A percentile compares a stretch with the other conserved stretches of the same genome.
phyloP scores from a whole-genome alignment of 129 eudicot species.

The Arctium lappa region DNA sequence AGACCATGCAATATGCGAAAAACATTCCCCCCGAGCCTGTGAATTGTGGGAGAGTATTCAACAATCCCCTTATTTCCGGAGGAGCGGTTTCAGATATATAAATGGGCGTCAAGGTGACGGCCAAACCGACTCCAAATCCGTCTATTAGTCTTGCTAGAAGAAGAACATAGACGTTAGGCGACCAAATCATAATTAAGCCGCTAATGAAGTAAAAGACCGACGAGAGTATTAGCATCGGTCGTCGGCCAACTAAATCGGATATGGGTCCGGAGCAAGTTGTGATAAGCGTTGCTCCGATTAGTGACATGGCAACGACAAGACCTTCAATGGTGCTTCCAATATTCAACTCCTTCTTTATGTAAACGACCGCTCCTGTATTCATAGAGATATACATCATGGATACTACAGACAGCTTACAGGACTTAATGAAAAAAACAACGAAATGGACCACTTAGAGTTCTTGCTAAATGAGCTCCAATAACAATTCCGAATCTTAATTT shows the following conservation, averaged over 20 bases:
- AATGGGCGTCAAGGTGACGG: constrained; percentile 51
- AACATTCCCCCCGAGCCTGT: constrained; percentile 60
- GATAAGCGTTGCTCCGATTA: constrained; percentile 59
- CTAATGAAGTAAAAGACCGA: constrained; percentile 46
- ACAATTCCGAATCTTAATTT: neutral
- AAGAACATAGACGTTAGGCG: constrained; percentile 53
- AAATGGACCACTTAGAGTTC: neutral
- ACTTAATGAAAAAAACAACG: neutral
- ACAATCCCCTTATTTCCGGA: constrained; percentile 48
- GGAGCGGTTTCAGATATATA: constrained; percentile 66
- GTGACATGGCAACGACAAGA: constrained; percentile 64
- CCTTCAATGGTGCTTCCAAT: constrained; percentile 49
- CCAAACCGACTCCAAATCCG: constrained; percentile 61
- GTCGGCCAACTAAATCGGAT: constrained; percentile 54
- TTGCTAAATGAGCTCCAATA: neutral
- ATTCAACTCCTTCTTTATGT: constrained; percentile 43
- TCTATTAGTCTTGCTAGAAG: constrained; percentile 54
- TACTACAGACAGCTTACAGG: neutral
- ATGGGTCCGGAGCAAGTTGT: constrained; percentile 63
- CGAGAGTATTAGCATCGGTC: constrained; percentile 58
- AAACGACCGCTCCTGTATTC: constrained; percentile 45
- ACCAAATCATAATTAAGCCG: constrained; percentile 61
- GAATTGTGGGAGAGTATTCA: constrained; percentile 56
- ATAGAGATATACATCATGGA: neutral
- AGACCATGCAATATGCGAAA: constrained; percentile 53